These are phyloP conservation scores for Penicillium soppii DNA, from an alignment of 495 filamentous ascomycete species.

Conservation along the genomic window DNA sequence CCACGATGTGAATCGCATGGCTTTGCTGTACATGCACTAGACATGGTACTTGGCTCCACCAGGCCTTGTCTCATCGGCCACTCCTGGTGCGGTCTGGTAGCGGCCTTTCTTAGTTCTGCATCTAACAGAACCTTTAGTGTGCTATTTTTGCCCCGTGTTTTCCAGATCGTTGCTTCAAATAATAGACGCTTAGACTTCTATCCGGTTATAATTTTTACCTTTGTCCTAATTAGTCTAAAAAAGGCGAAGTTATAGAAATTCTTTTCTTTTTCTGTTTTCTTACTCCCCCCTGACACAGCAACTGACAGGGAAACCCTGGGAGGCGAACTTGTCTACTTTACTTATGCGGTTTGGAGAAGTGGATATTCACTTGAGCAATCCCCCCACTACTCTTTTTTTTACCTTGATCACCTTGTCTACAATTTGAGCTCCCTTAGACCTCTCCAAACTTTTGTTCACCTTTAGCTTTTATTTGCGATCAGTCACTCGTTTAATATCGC, in stretches of 20 bases:
- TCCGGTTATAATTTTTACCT: constrained; percentile 3
- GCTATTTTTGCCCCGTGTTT: constrained; percentile 22
- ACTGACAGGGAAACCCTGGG: constrained; percentile 7
- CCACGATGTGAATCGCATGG: constrained; percentile 19
- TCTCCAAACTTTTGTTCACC: neutral
- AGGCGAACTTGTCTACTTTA: constrained; percentile 3
- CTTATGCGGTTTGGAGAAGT: constrained; percentile 7
- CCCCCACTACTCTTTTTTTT: constrained; percentile 11
- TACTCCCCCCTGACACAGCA: neutral
- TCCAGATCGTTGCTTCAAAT: constrained; percentile 1
- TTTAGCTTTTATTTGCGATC: neutral
- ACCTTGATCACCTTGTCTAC: constrained; percentile 6
- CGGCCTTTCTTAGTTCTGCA: constrained; percentile 5
- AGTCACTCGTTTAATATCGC: constrained; percentile 6
- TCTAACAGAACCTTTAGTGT: constrained; percentile 12
- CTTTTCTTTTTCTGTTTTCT: constrained; percentile 3
- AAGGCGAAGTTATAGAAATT: constrained; percentile 15
- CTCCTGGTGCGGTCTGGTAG: constrained; percentile 14
- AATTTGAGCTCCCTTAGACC: neutral
- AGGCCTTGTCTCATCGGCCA: constrained; percentile 15
- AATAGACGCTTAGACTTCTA: constrained; percentile 3
- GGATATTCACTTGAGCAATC: constrained; percentile 4
- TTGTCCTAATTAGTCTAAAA: constrained; percentile 13
- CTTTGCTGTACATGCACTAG: constrained; percentile 20
- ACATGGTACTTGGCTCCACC: constrained; percentile 15